A percentile compares a stretch with the other conserved stretches of the same genome.
These are phyloP conservation scores for Talaromyces sp. DNA, from an alignment of 2,329 filamentous ascomycete genomes.

Conservation along the genomic window DNA sequence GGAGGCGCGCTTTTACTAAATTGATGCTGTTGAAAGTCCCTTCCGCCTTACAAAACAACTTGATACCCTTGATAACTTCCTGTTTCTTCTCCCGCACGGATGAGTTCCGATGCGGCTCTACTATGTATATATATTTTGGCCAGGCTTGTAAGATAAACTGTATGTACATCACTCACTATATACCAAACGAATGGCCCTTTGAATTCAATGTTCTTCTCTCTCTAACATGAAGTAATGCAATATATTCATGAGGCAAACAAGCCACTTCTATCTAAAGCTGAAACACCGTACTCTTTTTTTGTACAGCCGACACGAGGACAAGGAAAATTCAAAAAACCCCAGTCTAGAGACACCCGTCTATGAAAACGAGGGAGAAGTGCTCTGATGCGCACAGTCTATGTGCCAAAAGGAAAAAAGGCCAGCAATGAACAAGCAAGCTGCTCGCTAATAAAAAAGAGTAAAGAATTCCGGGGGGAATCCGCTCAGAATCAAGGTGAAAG, in stretches of 20 bases:
- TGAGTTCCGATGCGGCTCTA: not conserved
- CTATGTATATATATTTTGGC: not conserved
- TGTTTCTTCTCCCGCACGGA: not conserved
- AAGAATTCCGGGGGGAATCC: not conserved
- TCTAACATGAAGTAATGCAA: not conserved
- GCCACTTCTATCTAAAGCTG: not conserved
- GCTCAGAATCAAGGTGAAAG: not conserved
- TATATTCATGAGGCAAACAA: not conserved
- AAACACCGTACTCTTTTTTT: not conserved
- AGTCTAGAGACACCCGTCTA: not conserved
- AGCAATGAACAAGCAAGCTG: not conserved
- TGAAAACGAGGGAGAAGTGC: not conserved
- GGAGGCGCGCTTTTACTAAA: constrained; percentile 2
- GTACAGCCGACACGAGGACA: not conserved
- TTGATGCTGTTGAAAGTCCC: not conserved
- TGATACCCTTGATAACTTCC: constrained; percentile 7
- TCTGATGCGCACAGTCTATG: not conserved
- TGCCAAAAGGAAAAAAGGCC: not conserved
- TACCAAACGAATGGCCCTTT: not conserved
- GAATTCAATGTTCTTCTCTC: not conserved
- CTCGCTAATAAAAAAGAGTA: not conserved
- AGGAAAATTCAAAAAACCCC: not conserved
- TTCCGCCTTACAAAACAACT: not conserved
- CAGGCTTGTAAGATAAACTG: not conserved
- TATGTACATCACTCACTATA: not conserved